Evolutionary conservation across 2,329 filamentous ascomycete genomes (phyloP).

Genomic region (Samsoniella hepiali): DNA sequence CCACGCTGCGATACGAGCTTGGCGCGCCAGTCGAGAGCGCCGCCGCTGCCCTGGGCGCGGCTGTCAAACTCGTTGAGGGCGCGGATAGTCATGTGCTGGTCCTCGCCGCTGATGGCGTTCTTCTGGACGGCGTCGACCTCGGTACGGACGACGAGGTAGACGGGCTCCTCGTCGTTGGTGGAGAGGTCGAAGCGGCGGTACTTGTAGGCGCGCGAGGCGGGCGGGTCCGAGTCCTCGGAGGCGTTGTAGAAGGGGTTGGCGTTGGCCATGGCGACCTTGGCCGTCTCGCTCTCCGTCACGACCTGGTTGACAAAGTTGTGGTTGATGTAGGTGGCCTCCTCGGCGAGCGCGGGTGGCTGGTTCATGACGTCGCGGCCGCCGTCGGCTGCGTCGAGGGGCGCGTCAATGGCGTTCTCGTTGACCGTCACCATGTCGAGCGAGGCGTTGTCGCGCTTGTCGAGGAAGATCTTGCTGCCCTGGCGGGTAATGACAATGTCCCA

Average conservation of each 20-base stretch:
- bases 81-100: slow-evolving; percentile 89
- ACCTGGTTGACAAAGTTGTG: slow-evolving; percentile 99
- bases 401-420: slow-evolving; percentile 97
- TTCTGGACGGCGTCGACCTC: slow-evolving; percentile 95
- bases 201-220: slow-evolving; percentile 96
- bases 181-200: slow-evolving; percentile 97
- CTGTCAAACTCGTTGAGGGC: slow-evolving; percentile 98
- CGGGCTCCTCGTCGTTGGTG: slow-evolving; percentile 88
- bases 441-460: slow-evolving; percentile 96
- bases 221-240: slow-evolving; percentile 85
- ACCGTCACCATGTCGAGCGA: slow-evolving; percentile 96
- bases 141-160: slow-evolving; percentile 89
- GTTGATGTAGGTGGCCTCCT: slow-evolving; percentile 99
- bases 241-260: slow-evolving; percentile 98
- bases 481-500: slow-evolving; percentile 96
- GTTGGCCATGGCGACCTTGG: slow-evolving; percentile 80
- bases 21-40: slow-evolving; percentile 92
- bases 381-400: slow-evolving; percentile 85
- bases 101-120: slow-evolving; percentile 87
- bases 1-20: slow-evolving; percentile 94
- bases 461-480: slow-evolving; percentile 94
- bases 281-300: slow-evolving; percentile 73
- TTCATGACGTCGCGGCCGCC: slow-evolving; percentile 94
- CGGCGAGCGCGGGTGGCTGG: slow-evolving; percentile 85
- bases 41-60: slow-evolving; percentile 93